Base-by-base conservation (phyloP, 306 rosid species). In the Lithocarpus polystachyus region DNA sequence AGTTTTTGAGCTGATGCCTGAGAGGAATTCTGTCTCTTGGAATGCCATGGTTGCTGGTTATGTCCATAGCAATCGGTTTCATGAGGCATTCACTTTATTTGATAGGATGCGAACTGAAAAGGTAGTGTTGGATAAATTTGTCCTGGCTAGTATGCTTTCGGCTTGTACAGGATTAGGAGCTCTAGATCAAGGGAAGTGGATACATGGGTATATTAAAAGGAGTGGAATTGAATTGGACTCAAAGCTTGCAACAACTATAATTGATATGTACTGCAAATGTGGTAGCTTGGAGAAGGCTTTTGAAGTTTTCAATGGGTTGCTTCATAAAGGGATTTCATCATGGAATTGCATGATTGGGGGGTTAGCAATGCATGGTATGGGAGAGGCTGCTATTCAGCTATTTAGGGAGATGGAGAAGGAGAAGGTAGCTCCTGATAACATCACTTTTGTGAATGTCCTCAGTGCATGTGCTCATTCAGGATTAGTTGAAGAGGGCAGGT, bases 341-440 rank as follows among this genome's bases (percentile, higher is more conserved):
- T 89, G 97, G 97, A 90, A 92, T 68, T 80, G 87, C 83, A 87
- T 90, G 93, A 89, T 92, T 77, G 94, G 97, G 33, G 97, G 95
- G 67, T 79, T 90, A 62, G 97, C 97, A 45, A 83, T 83, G 86
- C 93, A 92, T 35, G 97, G 93, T 17, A 89, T 67, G 79, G 97
- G 97, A 64, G 73, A 80, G 61, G 82, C 71, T 5, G 86, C 89
- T 12, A 24, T 81, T 33, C 72, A 80, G 29, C 79, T 81, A 52
- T 80, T 83, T 37, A 78, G 75, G 70, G 70, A 75, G 77, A 83
- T 40, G 45, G 45, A 40, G 45, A 40, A 40, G 45, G 45, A 8
- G 45, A 40, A 40, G 45, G 45, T 40, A 40, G 45, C 45, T 23
- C 89, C 89, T 0, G 90, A 81, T 52, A 72, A 75, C 73, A 79